These are phyloP conservation scores for Cryptococcus sp. DNA, from an alignment of 1,284 basidiomycete genomes.

Conservation along the genomic window DNA sequence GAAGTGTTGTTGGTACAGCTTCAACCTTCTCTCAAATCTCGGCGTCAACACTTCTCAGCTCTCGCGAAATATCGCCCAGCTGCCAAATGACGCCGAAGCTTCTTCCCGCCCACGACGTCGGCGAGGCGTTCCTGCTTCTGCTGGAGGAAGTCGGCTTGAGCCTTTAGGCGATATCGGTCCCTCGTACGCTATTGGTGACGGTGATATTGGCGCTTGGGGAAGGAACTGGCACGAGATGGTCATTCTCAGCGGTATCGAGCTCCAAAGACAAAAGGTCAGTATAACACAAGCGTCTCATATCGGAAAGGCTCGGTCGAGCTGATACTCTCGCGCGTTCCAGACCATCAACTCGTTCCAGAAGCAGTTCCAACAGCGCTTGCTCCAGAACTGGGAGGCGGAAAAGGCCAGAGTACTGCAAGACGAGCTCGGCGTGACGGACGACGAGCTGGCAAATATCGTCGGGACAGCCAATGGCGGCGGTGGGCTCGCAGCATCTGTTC, in stretches of 20 bases:
- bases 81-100: slow-evolving; percentile 27
- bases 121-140: slow-evolving; percentile 9
- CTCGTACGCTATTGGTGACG: slow-evolving; percentile 35
- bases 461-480: slow-evolving; percentile 22
- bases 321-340: slow-evolving; percentile 13
- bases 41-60: slow-evolving; percentile 50
- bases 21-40: slow-evolving; percentile 44
- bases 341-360: slow-evolving; percentile 48
- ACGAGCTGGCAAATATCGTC: slow-evolving; percentile 39
- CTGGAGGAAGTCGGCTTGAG: slow-evolving; percentile 15
- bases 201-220: slow-evolving; percentile 46
- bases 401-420: slow-evolving; percentile 48
- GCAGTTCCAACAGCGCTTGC: slow-evolving; percentile 47
- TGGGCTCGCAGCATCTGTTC: slow-evolving; percentile 13
- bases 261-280: slow-evolving; percentile 45
- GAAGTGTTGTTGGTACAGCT: slow-evolving; percentile 2
- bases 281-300: background rate
- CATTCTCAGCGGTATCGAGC: slow-evolving; percentile 48
- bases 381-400: slow-evolving; percentile 47
- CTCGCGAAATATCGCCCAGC: slow-evolving; percentile 42
- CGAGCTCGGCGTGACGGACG: slow-evolving; percentile 50
- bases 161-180: slow-evolving; percentile 34
- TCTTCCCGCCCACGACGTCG: slow-evolving; percentile 27
- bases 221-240: slow-evolving; percentile 53
- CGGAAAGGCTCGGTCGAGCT: too few relatives aligned